Percentiles rank a stretch among this genome's conserved stretches.
Evolutionary conservation across 2,329 filamentous ascomycete species (phyloP).

Genomic region (Trichoderma harzianum): DNA sequence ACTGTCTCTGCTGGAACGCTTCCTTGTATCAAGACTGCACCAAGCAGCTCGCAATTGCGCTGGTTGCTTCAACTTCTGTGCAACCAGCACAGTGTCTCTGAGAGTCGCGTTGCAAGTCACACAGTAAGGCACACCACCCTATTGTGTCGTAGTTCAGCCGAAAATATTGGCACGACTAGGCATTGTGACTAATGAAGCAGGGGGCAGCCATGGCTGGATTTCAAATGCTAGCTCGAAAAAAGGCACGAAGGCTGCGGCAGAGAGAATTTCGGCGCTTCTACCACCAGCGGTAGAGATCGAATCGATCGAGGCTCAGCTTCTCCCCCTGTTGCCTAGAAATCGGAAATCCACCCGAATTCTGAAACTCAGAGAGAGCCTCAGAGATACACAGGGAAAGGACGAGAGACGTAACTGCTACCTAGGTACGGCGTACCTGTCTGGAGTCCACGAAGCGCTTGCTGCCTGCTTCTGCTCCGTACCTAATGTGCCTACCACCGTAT

Average conservation of each 20-base stretch:
- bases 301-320: conserved; percentile 1
- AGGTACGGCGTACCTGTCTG: not conserved
- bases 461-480: not conserved
- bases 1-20: not conserved
- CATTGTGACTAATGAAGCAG: conserved; percentile 11
- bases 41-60: not conserved
- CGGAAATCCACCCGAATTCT: not conserved
- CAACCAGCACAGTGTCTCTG: conserved; percentile 10
- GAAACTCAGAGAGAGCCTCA: not conserved
- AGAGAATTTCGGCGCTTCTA: not conserved
- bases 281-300: not conserved
- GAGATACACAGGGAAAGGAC: not conserved
- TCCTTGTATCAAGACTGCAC: not conserved
- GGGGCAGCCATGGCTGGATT: not conserved
- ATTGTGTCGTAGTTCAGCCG: conserved; percentile 7
- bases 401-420: not conserved
- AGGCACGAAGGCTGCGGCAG: not conserved
- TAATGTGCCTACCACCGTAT: not conserved
- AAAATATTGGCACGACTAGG: conserved; percentile 3
- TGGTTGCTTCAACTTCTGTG: not conserved
- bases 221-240: not conserved
- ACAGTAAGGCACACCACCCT: conserved; percentile 10
- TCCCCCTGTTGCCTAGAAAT: not conserved
- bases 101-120: not conserved
- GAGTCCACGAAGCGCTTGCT: not conserved